These are phyloP conservation scores for Claviceps cyperi DNA, from an alignment of 2,329 filamentous ascomycete species.

Conservation along the genomic window DNA sequence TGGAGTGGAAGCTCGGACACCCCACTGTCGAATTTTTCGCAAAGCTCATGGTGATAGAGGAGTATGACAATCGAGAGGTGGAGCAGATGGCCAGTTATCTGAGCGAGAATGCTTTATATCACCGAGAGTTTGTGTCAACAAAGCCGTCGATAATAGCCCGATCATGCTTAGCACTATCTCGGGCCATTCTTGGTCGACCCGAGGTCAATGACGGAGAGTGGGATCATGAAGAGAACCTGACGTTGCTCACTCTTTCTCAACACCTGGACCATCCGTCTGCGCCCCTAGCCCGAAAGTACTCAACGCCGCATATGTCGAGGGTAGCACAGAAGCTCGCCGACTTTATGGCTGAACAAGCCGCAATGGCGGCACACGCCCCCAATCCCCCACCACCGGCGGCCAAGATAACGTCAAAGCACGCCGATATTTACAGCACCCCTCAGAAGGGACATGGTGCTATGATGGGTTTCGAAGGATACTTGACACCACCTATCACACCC, in stretches of 20 bases:
- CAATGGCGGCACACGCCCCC: slow-evolving; percentile 32
- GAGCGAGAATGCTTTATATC: slow-evolving; percentile 86
- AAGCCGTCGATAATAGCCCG: slow-evolving; percentile 83
- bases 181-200: slow-evolving; percentile 69
- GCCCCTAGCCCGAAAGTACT: slow-evolving; percentile 45
- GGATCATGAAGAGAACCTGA: slow-evolving; percentile 57
- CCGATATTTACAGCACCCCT: slow-evolving; percentile 60
- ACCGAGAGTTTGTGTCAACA: slow-evolving; percentile 91
- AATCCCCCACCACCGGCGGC: slow-evolving; percentile 46
- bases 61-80: slow-evolving; percentile 65
- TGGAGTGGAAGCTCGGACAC: slow-evolving; percentile 92
- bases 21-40: slow-evolving; percentile 92
- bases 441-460: slow-evolving; percentile 56
- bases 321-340: slow-evolving; percentile 42
- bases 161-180: slow-evolving; percentile 70
- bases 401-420: slow-evolving; percentile 36
- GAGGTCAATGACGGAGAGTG: slow-evolving; percentile 66
- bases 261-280: slow-evolving; percentile 44
- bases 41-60: slow-evolving; percentile 72
- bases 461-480: slow-evolving; percentile 58
- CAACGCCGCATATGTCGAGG: slow-evolving; percentile 35
- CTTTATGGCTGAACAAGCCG: slow-evolving; percentile 45
- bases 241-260: slow-evolving; percentile 44
- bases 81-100: slow-evolving; percentile 94
- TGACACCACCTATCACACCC: slow-evolving; percentile 76